phyloP scores from a whole-genome alignment of 176 grass and related monocot species.

The Calamus simplicifolius region DNA sequence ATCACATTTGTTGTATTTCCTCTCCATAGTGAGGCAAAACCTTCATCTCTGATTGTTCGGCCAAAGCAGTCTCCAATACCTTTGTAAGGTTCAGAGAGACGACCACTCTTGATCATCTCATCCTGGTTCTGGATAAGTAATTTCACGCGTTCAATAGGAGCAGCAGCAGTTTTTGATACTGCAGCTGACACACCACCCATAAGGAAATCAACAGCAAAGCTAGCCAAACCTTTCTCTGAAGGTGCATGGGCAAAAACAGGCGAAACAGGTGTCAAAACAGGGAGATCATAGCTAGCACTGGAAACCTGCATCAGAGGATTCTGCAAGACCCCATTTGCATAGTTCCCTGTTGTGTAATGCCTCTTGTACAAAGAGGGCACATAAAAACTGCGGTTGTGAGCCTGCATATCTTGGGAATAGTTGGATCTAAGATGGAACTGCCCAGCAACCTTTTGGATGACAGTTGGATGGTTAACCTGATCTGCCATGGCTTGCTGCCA shows the following conservation, averaged over 20 bases:
- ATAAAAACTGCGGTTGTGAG: background rate
- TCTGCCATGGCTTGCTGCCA: background rate
- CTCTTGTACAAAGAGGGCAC: conserved; percentile 3
- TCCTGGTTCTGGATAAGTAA: conserved; percentile 17
- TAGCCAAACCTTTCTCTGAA: background rate
- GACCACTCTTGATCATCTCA: conserved; percentile 19
- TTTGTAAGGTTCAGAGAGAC: conserved; percentile 16
- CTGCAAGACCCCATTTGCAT: background rate
- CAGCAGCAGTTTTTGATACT: conserved; percentile 13
- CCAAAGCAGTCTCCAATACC: conserved; percentile 9
- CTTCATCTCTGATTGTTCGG: conserved; percentile 3
- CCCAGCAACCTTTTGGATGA: conserved; percentile 4
- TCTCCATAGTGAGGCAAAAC: conserved; percentile 7
- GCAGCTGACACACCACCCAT: conserved; percentile 20
- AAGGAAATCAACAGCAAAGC: conserved; percentile 16
- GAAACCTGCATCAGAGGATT: background rate
- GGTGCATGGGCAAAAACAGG: conserved; percentile 15
- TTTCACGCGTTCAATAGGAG: conserved; percentile 17
- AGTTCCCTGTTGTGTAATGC: background rate
- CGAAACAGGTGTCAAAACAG: background rate
- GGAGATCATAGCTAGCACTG: background rate
- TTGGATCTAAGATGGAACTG: conserved; percentile 3
- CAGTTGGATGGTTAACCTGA: conserved; percentile 8
- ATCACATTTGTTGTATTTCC: conserved; percentile 15
- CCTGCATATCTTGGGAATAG: conserved; percentile 4